Base-by-base conservation (phyloP, 257 asterid genomes). In the Misopates orontium region DNA sequence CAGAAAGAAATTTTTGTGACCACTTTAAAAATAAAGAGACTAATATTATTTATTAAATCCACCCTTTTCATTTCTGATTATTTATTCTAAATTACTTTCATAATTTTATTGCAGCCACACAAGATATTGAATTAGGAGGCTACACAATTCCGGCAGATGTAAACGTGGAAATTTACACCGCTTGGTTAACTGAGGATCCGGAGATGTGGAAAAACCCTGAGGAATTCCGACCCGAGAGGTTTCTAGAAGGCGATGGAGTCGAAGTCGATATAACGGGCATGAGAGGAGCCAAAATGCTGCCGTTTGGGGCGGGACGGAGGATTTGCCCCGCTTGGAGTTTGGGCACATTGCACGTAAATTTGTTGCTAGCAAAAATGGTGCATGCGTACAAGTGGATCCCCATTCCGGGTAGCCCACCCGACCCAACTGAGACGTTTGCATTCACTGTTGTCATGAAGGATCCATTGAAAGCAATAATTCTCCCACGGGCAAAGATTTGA, bases 241-340 rank as follows among this genome's bases (percentile, higher is more conserved):
- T 93, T 73, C 22, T 93, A 3, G 70, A 66, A 4, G 97, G 97
- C 1, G 99, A 93, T 62, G 99, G 97, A 0, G 90, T 78, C 2
- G 87, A 83, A 21, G 99, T 90, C 75, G 99, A 90, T 42, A 82
- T 93, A 10, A 93, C 99, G 45, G 99, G 97, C 1, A 80, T 64
- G 84, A 80, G 76, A 56, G 97, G 85, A 5, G 97, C 85, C 31
- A 90, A 83, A 75, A 93, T 93, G 99, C 39, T 90, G 61, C 99
- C 99, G 0, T 93, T 93, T 65, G 99, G 97, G 44, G 87, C 95
- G 28, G 99, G 99, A 2, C 80, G 99, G 54, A 76, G 99, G 78
- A 93, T 93, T 25, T 93, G 96, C 75, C 99, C 99, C 32, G 97
- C 97, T 0, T 93, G 97, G 97, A 84, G 82, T 10, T 66, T 93